Evolutionary conservation across 2,329 filamentous ascomycete species (phyloP), one percentile per base, ranked within the genome.

Genomic region (Sarocladium oryzae): DNA sequence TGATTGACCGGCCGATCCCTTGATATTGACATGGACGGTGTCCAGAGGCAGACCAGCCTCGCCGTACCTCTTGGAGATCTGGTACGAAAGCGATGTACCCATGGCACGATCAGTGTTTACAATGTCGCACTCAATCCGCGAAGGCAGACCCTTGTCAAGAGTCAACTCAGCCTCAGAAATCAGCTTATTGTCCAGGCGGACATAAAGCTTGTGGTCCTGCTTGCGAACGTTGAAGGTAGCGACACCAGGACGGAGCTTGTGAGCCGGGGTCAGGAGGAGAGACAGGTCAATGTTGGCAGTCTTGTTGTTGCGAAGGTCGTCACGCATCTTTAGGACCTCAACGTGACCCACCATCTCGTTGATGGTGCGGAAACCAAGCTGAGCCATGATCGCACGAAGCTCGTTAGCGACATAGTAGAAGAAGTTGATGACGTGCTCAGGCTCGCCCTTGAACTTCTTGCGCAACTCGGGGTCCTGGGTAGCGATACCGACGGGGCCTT

Each of bases 351-450:
- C 89, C 92, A 96, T 96, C 69, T 97, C 92, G 66, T 96, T 97
- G 66, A 97, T 86, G 54, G 88, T 95, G 57, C 92, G 85, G 81
- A 95, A 89, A 58, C 92, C 92, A 61, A 96, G 83, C 71, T 88
- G 89, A 49, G 92, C 91, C 92, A 97, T 96, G 70, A 97, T 95
- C 32, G 91, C 89, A 65, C 92, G 86, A 53, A 97, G 82, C 74
- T 97, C 92, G 64, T 97, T 97, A 59, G 92, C 88, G 50, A 97
- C 79, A 63, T 96, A 97, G 75, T 96, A 97, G 74, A 96, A 96
- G 77, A 96, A 96, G 78, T 96, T 97, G 70, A 97, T 96, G 53
- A 96, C 91, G 61, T 96, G 89, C 72, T 97, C 92, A 10, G 92
- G 91, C 1, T 89, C 91, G 55, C 92, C 92, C 59, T 84, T 77